Evolutionary conservation across 2,329 filamentous ascomycete species (phyloP).

Genomic region (Diaporthe ampelina): DNA sequence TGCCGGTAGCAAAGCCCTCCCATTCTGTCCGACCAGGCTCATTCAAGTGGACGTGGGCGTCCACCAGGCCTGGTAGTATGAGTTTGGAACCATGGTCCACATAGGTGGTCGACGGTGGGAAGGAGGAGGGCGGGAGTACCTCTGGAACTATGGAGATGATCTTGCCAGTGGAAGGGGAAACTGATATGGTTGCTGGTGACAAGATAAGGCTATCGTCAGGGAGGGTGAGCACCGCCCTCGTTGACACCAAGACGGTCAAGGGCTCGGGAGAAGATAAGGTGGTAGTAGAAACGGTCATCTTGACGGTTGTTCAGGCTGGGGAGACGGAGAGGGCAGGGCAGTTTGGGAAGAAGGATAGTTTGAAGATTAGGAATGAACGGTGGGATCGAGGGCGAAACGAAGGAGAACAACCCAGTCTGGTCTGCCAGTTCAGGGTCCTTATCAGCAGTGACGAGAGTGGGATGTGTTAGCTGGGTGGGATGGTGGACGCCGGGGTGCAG

Average conservation of each 20-base stretch:
- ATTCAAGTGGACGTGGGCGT: slow-evolving; percentile 97
- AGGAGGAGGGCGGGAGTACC: slow-evolving; percentile 81
- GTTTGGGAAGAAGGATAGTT: neutral
- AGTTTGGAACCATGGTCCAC: slow-evolving; percentile 87
- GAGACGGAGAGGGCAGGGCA: neutral
- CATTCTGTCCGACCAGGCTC: slow-evolving; percentile 97
- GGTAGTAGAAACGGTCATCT: slow-evolving; percentile 50
- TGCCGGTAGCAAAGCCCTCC: slow-evolving; percentile 98
- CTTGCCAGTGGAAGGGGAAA: slow-evolving; percentile 85
- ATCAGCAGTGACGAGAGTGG: slow-evolving; percentile 5
- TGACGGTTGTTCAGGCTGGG: slow-evolving; percentile 33
- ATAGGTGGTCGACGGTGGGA: slow-evolving; percentile 81
- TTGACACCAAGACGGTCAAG: slow-evolving; percentile 85
- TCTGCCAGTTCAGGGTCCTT: slow-evolving; percentile 3
- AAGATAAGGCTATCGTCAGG: slow-evolving; percentile 72
- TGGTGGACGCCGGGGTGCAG: slow-evolving; percentile 10
- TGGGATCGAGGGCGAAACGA: neutral
- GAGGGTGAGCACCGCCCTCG: slow-evolving; percentile 83
- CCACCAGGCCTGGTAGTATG: slow-evolving; percentile 90
- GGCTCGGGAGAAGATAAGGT: slow-evolving; percentile 49
- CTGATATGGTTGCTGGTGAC: slow-evolving; percentile 84
- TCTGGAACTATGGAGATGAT: slow-evolving; percentile 82
- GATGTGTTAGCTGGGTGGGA: slow-evolving; percentile 16
- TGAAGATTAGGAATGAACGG: slow-evolving; percentile 29
- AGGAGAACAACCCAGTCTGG: neutral